Percentiles rank a stretch among this genome's conserved stretches.
Evolutionary conservation across 192 early-diverging fungal genomes (phyloP).

Genomic region (Rhizophagus sp.): DNA sequence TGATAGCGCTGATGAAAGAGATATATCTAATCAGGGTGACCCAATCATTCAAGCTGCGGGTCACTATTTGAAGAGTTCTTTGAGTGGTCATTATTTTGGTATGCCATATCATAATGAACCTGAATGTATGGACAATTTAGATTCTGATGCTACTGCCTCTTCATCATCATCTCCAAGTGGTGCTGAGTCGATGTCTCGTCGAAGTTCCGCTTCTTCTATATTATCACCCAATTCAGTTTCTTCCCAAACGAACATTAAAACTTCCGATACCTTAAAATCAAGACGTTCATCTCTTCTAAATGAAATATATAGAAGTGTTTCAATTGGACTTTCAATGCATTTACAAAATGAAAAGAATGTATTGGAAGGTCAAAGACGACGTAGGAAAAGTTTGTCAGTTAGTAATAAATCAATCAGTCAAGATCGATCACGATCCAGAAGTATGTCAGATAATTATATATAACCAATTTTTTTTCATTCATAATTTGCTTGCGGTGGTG

Average conservation of each 20-base stretch:
- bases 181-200: neutral
- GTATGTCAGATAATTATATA: neutral
- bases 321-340: slow-evolving; percentile 27
- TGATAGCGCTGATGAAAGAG: slow-evolving; percentile 18
- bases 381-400: neutral
- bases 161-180: neutral
- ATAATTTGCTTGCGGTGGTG: neutral
- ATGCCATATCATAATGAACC: slow-evolving; percentile 25
- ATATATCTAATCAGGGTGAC: slow-evolving; percentile 14
- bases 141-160: neutral
- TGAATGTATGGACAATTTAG: neutral
- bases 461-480: neutral
- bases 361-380: slow-evolving; percentile 1
- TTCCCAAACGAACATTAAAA: slow-evolving; percentile 1
- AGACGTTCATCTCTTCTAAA: slow-evolving; percentile 23
- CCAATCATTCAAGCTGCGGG: slow-evolving; percentile 18
- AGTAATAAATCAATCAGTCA: neutral
- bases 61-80: slow-evolving; percentile 11
- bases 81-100: neutral
- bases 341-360: slow-evolving; percentile 29
- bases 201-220: neutral
- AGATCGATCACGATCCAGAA: slow-evolving; percentile 1
- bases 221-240: neutral
- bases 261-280: neutral
- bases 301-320: slow-evolving; percentile 26